phyloP scores from a whole-genome alignment of 2,329 filamentous ascomycete genomes.

The Fusarium sp. region DNA sequence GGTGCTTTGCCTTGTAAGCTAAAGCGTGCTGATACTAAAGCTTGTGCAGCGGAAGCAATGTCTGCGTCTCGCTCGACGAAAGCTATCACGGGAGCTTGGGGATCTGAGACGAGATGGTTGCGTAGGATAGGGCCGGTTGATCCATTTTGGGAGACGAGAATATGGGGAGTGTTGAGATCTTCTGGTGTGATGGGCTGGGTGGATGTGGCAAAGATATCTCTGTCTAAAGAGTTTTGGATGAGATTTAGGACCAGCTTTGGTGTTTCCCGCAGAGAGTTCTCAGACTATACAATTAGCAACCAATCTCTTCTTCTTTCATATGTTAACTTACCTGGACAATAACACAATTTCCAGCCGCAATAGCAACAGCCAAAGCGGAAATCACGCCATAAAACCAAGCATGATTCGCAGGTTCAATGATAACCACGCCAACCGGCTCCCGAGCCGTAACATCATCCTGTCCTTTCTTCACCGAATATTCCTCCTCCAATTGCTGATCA shows the following conservation, averaged over 20 bases:
- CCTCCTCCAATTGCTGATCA: constrained; percentile 13
- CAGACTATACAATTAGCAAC: too few species aligned
- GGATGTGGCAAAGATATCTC: constrained; percentile 16
- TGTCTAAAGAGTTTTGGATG: constrained; percentile 16
- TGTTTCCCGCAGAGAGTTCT: constrained; percentile 17
- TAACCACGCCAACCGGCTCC: constrained; percentile 26
- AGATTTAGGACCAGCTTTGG: constrained; percentile 2
- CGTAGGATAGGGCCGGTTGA: background rate
- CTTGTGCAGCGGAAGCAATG: constrained; percentile 28
- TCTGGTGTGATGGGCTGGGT: background rate
- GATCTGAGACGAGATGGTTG: constrained; percentile 13
- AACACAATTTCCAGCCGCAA: constrained; percentile 33
- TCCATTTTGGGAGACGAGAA: constrained; percentile 14
- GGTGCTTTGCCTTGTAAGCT: constrained; percentile 28
- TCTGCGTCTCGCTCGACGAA: constrained; percentile 40
- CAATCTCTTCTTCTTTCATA: too few species aligned
- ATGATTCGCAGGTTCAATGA: constrained; percentile 35
- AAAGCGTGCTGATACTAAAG: constrained; percentile 29
- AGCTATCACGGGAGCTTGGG: constrained; percentile 12
- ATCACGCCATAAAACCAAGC: constrained; percentile 36
- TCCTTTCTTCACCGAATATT: constrained; percentile 27
- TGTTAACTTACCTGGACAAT: constrained; percentile 22
- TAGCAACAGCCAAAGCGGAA: constrained; percentile 23
- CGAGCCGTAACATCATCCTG: constrained; percentile 22
- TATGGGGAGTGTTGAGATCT: constrained; percentile 15